A percentile compares a stretch with the other conserved stretches of the same genome.
phyloP scores from a whole-genome alignment of 495 filamentous ascomycete genomes.

The Podospora sp. region DNA sequence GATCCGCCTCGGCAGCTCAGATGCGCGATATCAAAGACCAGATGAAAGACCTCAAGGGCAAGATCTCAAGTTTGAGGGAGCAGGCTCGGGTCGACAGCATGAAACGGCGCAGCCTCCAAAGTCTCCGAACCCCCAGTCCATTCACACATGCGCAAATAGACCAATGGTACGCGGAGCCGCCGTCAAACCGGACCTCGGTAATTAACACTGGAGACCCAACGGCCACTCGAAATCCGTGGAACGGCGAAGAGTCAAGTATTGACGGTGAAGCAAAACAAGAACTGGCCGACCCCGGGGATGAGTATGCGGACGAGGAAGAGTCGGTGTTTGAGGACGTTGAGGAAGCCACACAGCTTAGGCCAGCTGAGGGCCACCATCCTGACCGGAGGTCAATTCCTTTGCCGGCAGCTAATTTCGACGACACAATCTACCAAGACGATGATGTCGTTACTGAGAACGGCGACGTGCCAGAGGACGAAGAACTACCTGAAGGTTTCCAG shows the following conservation, averaged over 20 bases:
- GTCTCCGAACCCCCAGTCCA: slow-evolving; percentile 79
- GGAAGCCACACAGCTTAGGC: slow-evolving; percentile 16
- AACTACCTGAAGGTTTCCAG: slow-evolving; percentile 24
- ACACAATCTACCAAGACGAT: slow-evolving; percentile 7
- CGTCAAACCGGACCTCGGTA: slow-evolving; percentile 30
- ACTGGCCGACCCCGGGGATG: neutral
- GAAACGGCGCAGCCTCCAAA: slow-evolving; percentile 81
- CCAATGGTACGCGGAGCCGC: slow-evolving; percentile 67
- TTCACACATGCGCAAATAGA: slow-evolving; percentile 72
- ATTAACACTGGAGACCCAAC: slow-evolving; percentile 18
- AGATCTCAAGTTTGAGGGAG: slow-evolving; percentile 81
- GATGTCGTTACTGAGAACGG: slow-evolving; percentile 44
- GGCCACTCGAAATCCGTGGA: slow-evolving; percentile 34
- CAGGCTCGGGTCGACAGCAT: slow-evolving; percentile 81
- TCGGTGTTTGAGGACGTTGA: slow-evolving; percentile 24
- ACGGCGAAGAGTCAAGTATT: slow-evolving; percentile 40
- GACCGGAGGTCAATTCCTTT: slow-evolving; percentile 16
- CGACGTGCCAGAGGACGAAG: slow-evolving; percentile 28
- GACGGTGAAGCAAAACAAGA: slow-evolving; percentile 26
- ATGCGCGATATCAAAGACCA: slow-evolving; percentile 86
- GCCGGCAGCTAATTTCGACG: neutral
- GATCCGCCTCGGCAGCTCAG: slow-evolving; percentile 64
- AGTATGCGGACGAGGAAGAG: slow-evolving; percentile 28
- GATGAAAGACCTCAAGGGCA: slow-evolving; percentile 91
- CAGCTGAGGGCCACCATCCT: slow-evolving; percentile 14